These are phyloP conservation scores for Pythium sukuiense DNA, from an alignment of 352 stramenopile genomes.

Conservation along the genomic window DNA sequence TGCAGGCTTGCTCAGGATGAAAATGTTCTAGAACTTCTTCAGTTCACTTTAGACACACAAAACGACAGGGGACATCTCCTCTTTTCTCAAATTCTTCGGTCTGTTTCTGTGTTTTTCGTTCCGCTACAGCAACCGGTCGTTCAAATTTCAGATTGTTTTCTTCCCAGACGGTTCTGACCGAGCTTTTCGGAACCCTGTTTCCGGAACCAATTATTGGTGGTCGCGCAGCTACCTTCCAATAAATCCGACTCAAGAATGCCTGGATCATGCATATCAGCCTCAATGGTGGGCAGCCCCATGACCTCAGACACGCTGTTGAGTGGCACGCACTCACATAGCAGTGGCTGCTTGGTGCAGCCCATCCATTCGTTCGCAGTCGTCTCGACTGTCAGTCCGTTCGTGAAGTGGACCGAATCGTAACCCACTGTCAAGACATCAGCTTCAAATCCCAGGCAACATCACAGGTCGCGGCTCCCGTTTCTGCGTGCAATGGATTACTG, in stretches of 20 bases:
- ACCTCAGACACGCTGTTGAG: neutral
- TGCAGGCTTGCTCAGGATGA: neutral
- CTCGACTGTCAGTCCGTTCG: neutral
- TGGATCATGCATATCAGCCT: neutral
- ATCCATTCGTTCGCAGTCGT: neutral
- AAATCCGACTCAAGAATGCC: neutral
- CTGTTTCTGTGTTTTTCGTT: constrained; percentile 6
- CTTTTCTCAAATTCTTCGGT: constrained; percentile 1
- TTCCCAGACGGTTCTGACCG: neutral
- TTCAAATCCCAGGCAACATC: neutral
- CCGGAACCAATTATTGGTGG: constrained; percentile 4
- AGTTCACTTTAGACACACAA: neutral
- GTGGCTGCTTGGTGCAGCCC: neutral
- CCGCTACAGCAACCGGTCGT: neutral
- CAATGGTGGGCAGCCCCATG: neutral
- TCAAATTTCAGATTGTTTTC: neutral
- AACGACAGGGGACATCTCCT: neutral
- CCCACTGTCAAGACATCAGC: neutral
- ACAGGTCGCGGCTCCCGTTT: neutral
- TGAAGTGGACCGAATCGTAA: neutral
- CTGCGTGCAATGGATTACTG: neutral
- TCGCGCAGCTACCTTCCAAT: neutral
- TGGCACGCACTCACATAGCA: neutral
- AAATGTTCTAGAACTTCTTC: constrained; percentile 2
- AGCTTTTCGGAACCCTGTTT: constrained; percentile 2